Conservation (phyloP, 2,329 filamentous ascomycete genomes). For the Paramyrothecium sp. region DNA sequence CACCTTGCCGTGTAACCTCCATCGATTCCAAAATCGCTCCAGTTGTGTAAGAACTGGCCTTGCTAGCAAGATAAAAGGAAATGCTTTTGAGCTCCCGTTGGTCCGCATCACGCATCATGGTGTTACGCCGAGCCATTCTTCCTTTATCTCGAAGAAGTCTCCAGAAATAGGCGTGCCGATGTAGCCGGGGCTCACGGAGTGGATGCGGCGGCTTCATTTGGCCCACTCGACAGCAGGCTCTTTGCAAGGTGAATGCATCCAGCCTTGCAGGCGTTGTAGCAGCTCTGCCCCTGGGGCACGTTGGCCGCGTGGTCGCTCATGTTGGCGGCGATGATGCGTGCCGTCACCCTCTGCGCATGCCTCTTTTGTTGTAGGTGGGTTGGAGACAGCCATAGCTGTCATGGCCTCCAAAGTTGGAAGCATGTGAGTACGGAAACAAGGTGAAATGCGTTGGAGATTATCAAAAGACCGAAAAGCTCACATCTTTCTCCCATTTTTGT, state of each 20-base stretch:
- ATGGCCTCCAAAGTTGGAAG: background rate
- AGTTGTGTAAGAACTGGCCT: slow-evolving; percentile 1
- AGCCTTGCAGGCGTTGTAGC: slow-evolving; percentile 43
- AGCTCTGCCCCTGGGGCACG: slow-evolving; percentile 37
- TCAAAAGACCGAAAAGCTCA: too few species aligned
- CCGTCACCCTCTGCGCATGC: background rate
- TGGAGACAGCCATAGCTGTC: background rate
- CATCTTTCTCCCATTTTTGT: too few species aligned
- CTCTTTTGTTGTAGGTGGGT: background rate
- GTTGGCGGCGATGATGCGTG: slow-evolving; percentile 27
- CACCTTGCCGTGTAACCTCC: background rate
- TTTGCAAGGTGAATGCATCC: slow-evolving; percentile 40
- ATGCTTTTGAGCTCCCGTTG: slow-evolving; percentile 27
- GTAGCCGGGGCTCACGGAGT: slow-evolving; percentile 36
- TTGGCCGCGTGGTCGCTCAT: slow-evolving; percentile 34
- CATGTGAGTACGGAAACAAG: too few species aligned
- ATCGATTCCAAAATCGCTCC: slow-evolving; percentile 1
- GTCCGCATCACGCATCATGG: slow-evolving; percentile 25
- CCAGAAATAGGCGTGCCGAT: slow-evolving; percentile 33
- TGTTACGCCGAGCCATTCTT: slow-evolving; percentile 29
- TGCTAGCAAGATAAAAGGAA: slow-evolving; percentile 22
- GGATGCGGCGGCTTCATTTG: slow-evolving; percentile 38
- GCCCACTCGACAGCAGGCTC: slow-evolving; percentile 42
- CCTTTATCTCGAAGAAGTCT: slow-evolving; percentile 30
- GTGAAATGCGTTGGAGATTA: too few species aligned